These are phyloP conservation scores for Thyridium curvatum DNA, from an alignment of 2,329 filamentous ascomycete genomes.

Conservation along the genomic window DNA sequence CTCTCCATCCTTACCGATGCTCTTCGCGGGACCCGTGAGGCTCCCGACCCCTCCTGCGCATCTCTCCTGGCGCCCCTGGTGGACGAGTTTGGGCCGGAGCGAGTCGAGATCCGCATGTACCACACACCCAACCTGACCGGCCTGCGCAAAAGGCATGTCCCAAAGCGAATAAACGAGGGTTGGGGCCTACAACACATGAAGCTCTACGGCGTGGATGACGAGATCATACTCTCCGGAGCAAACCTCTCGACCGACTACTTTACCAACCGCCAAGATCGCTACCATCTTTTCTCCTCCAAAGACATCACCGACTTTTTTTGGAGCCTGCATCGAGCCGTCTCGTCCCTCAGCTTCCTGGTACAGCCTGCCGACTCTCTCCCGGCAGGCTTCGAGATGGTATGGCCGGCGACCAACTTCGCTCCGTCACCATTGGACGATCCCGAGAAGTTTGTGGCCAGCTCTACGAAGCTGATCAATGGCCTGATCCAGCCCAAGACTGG, in stretches of 20 bases:
- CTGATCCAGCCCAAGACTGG: slow-evolving; percentile 53
- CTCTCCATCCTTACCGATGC: slow-evolving; percentile 90
- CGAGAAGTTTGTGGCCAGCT: slow-evolving; percentile 59
- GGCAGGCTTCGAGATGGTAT: slow-evolving; percentile 57
- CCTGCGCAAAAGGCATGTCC: slow-evolving; percentile 73
- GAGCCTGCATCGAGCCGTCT: slow-evolving; percentile 68
- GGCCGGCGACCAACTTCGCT: slow-evolving; percentile 69
- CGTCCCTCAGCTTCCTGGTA: slow-evolving; percentile 76
- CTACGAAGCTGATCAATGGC: slow-evolving; percentile 59
- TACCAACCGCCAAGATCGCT: slow-evolving; percentile 89
- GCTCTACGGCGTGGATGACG: slow-evolving; percentile 90
- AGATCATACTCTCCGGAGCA: slow-evolving; percentile 89
- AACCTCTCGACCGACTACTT: slow-evolving; percentile 95
- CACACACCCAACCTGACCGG: slow-evolving; percentile 95
- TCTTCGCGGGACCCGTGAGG: slow-evolving; percentile 84
- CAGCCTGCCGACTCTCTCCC: slow-evolving; percentile 49
- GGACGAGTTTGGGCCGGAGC: slow-evolving; percentile 71
- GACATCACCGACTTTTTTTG: slow-evolving; percentile 79
- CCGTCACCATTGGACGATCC: slow-evolving; percentile 70
- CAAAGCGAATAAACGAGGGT: slow-evolving; percentile 89
- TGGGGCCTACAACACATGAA: slow-evolving; percentile 99
- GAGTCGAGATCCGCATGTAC: slow-evolving; percentile 94
- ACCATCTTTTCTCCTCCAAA: slow-evolving; percentile 80
- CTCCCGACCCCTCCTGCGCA: slow-evolving; percentile 77
- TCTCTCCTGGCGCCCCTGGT: slow-evolving; percentile 83